These are phyloP conservation scores for Eucalyptus pumila DNA, from an alignment of 345 rosid species.

Conservation along the genomic window DNA sequence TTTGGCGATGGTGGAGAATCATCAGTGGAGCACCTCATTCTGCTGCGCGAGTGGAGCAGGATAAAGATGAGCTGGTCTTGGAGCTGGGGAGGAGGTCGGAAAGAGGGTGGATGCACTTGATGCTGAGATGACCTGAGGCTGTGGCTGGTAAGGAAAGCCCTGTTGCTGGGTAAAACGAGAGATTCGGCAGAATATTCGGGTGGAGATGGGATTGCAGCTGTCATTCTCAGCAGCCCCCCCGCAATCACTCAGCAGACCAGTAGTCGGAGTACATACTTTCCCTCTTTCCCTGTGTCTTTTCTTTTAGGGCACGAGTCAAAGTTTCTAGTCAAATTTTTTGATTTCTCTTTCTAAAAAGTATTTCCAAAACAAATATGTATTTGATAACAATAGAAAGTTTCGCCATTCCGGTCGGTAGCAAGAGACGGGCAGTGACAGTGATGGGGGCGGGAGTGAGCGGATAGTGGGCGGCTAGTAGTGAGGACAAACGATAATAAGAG, in stretches of 20 bases:
- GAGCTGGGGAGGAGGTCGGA: background rate
- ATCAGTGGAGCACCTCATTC: background rate
- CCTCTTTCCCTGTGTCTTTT: background rate
- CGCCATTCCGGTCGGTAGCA: accelerated
- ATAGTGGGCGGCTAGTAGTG: accelerated
- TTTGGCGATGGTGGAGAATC: background rate
- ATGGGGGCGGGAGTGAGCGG: accelerated
- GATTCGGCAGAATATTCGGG: background rate
- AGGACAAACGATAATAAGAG: accelerated
- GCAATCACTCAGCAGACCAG: background rate
- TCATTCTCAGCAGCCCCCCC: background rate
- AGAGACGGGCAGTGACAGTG: accelerated
- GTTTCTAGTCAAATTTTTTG: too few species aligned
- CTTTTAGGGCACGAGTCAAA: background rate
- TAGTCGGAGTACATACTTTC: background rate
- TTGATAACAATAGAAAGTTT: accelerated
- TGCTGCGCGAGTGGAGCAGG: background rate
- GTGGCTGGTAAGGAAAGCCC: background rate
- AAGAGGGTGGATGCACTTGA: background rate
- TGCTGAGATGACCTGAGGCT: background rate
- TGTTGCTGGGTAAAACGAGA: background rate
- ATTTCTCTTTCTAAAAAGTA: too few species aligned
- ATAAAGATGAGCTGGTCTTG: background rate
- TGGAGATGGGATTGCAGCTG: background rate
- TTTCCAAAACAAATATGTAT: too few species aligned